Evolutionary conservation across 2,329 filamentous ascomycete genomes (phyloP), one percentile per base, ranked within the genome.

Genomic region (Chaetomiaceae sp.): DNA sequence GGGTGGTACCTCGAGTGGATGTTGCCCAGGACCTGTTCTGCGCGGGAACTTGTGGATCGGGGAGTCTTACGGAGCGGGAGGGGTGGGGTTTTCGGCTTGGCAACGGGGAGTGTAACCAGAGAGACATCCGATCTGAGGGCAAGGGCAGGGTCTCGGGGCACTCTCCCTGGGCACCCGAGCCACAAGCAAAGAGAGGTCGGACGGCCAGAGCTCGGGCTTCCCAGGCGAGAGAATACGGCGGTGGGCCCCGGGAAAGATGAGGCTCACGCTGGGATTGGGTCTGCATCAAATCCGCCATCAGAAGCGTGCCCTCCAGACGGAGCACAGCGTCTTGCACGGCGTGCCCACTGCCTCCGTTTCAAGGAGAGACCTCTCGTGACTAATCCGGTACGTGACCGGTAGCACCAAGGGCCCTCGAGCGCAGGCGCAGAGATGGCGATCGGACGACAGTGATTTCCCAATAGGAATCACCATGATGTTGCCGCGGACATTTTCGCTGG

Each of bases 1-100:
- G 51, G 51, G 48, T 58, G 56, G 57, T 61, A 62, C 61, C 51
- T 62, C 48, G 54, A 51, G 56, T 56, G 56, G 33, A 58, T 51
- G 60, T 62, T 59, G 56, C 56, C 56, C 54, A 55, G 53, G 51
- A 50, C 38, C 40, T 54, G 49, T 30, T 52, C 54, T 45, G 58
- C 37, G 44, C 47, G 57, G 54, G 55, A 56, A 43, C 51, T 46
- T 56, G 53, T 55, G 56, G 54, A 56, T 55, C 56, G 51, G 51
- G 52, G 53, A 44, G 45, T 25, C 49, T 56, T 52, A 54, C 40
- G 44, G 51, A 38, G 53, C 44, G 42, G 55, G 54, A 43, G 54
- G 51, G 53, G 56, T 32, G 53, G 51, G 43, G 43, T 49, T 42
- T 40, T 43, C 13, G 37, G 44, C 51, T 53, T 49, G 55, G 57